Evolutionary conservation across 2,329 filamentous ascomycete genomes (phyloP), one percentile per base, ranked within the genome.

Genomic region (Westerdykella aurantiaca): DNA sequence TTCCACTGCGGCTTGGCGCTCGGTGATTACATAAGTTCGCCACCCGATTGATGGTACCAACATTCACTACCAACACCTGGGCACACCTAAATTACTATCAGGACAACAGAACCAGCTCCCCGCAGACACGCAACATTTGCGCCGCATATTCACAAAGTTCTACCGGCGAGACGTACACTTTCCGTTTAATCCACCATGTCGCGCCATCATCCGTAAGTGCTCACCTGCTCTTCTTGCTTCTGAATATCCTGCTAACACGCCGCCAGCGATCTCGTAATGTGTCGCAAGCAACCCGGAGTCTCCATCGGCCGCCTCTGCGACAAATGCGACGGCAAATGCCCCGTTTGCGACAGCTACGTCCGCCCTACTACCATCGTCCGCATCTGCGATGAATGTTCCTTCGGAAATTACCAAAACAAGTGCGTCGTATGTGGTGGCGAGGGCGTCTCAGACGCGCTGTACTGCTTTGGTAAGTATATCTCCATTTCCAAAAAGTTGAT

Each of bases 341-440:
- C 93, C 54, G 90, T 98, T 49, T 98, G 93, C 81, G 93, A 98
- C 69, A 95, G 88, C 49, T 98, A 98, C 79, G 93, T 98, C 52
- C 90, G 93, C 13, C 93, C 93, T 11, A 98, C 93, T 22, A 97
- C 93, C 7, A 84, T 97, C 45, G 93, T 95, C 48, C 88, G 91
- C 63, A 97, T 98, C 74, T 98, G 93, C 77, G 93, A 98, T 75
- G 93, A 98, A 74, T 98, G 93, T 78, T 90, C 87, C 67, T 98
- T 98, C 69, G 93, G 93, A 65, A 98, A 98, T 78, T 98, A 96
- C 76, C 93, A 97, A 74, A 98, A 98, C 76, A 98, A 98, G 72
- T 98, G 93, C 68, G 89, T 98, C 56, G 93, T 98, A 35, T 98
- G 93, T 71, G 93, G 93, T 67, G 93, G 93, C 58, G 93, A 97